Evolutionary conservation across 2,329 filamentous ascomycete genomes (phyloP), one percentile per base, ranked within the genome.

Genomic region (Stemphylium lycopersici): DNA sequence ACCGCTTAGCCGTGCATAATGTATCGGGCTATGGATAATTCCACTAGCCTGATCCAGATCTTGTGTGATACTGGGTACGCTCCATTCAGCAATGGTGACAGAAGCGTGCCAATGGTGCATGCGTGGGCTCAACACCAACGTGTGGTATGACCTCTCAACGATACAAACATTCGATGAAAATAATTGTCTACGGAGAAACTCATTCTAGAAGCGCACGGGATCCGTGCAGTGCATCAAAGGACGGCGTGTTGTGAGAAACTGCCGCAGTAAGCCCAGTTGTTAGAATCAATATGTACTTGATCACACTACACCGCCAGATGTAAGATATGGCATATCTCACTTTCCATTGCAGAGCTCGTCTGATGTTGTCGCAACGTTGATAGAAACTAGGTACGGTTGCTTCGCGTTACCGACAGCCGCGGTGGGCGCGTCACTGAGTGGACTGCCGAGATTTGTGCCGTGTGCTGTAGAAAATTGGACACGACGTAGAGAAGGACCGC

Each of bases 401-500:
- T 20, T 29, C 26, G 40, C 40, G 31, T 20, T 43, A 2, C 26
- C 18, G 10, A 26, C 26, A 26, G 39, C 29, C 41, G 31, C 41
- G 22, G 13, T 34, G 34, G 33, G 31, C 41, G 31, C 31, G 16
- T n/a, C 18, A 15, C 13, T 16, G 10, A 48, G 33, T 11, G 12
- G 11, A 18, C 22, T 26, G 37, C 51, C 51, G 45, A 49, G 33
- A 49, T 18, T 49, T 33, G 16, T 44, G 26, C 51, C 51, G 51
- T 32, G 6, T 43, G 24, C 18, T n/a, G 11, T 13, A 20, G 18
- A 43, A n/a, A 15, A 39, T n/a, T 31, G 38, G 33, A 10, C 26
- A 53, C 49, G 51, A 53, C 51, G 51, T 53, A 53, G 47, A 33
- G 26, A 51, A 51, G 34, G 48, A 41, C 31, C 49, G 43, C 39